These are phyloP conservation scores for Carnegiea gigantea DNA, from an alignment of 179 eudicot genomes.

Conservation along the genomic window DNA sequence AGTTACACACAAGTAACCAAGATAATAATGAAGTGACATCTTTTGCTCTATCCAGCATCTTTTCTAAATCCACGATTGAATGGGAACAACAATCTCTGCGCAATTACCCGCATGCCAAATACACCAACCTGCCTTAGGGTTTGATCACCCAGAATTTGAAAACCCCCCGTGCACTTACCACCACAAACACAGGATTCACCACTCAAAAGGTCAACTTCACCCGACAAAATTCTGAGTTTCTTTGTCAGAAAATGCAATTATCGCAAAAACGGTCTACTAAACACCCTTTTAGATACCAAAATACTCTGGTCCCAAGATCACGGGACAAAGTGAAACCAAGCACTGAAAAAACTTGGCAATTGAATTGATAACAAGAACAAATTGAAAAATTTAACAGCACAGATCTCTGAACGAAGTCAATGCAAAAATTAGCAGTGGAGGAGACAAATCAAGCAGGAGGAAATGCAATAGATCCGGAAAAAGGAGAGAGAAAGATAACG, in stretches of 20 bases:
- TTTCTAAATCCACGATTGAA: background rate
- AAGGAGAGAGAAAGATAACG: conserved; percentile 17
- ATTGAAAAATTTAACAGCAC: background rate
- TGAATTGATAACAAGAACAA: background rate
- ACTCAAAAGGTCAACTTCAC: background rate
- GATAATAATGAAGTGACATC: too few species aligned
- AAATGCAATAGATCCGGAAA: conserved; percentile 25
- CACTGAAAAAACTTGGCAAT: background rate
- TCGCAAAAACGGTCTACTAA: background rate
- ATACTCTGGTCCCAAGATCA: too few species aligned
- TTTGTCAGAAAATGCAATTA: background rate
- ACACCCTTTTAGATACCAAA: background rate
- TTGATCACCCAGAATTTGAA: background rate
- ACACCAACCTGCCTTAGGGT: background rate
- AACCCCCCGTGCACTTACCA: background rate
- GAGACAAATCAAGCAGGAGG: background rate
- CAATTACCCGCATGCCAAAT: background rate
- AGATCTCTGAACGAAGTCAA: conserved; percentile 8
- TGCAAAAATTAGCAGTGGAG: background rate
- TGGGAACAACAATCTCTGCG: background rate
- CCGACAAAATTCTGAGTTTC: background rate
- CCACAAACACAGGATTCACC: background rate
- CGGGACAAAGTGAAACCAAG: background rate
- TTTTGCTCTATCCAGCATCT: too few species aligned
- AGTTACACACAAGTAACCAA: background rate